Evolutionary conservation across 2,329 filamentous ascomycete species (phyloP), one percentile per base, ranked within the genome.

Genomic region (Rachicladosporium sp.): DNA sequence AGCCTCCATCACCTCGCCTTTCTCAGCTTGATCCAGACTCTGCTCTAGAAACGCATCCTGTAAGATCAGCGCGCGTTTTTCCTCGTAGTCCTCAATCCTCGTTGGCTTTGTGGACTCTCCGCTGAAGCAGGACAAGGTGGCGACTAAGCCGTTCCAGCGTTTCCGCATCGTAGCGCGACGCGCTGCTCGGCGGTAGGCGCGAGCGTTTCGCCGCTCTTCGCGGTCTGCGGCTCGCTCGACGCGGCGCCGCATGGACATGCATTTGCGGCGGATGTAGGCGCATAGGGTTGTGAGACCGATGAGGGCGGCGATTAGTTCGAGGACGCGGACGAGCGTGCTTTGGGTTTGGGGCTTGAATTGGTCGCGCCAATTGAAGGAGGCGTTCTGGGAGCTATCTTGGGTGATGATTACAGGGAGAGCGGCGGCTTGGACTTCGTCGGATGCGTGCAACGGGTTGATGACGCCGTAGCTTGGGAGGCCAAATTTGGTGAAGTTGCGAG

Each of bases 131-230:
- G 45, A 54, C 37, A 59, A 43, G 13, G 52, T 44, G 8, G 39
- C 38, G 5, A 57, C 40, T 37, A 60, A 50, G 12, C 44, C 43
- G 13, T 50, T 55, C 69, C 70, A 74, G 61, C 68, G 72, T 37
- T 66, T 63, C 29, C 63, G 60, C 61, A 69, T 67, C 31, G 65
- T 61, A 35, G 71, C 68, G 23, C 66, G 59, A 13, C 69, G 64
- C 12, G 72, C 72, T 27, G 72, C 71, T 27, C 66, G 62, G 33
- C 65, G 66, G 48, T 76, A 77, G 6, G 68, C 63, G 9, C 66
- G 62, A 9, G 61, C 68, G 21, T 66, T 69, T 27, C 64, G 60
- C 37, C 71, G 64, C 54, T 76, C 71, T 57, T 77, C 73, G 10
- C 64, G 64, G 33, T 66, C 60, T n/a, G 73, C 70, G 6, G 69